Percentiles rank a stretch among this genome's conserved stretches.
These are phyloP conservation scores for Corymbia calophylla DNA, from an alignment of 441 rosid genomes.

Conservation along the genomic window DNA sequence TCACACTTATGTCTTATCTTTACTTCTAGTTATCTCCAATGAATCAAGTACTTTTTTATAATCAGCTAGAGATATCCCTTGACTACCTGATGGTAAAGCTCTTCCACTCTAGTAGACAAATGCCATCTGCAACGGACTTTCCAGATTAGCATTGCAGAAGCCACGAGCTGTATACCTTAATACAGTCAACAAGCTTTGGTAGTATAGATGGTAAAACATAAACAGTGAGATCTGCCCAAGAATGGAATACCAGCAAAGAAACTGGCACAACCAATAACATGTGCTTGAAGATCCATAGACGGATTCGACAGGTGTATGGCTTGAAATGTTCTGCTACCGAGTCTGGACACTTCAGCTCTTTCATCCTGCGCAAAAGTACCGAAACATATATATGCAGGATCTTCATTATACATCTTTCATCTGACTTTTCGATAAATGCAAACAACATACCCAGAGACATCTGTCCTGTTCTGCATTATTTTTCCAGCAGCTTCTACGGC, in stretches of 20 bases:
- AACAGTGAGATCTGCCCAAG: constrained; percentile 19
- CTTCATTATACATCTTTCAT: not conserved
- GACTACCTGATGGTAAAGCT: constrained; percentile 64
- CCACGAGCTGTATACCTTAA: constrained; percentile 64
- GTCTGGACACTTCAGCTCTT: constrained; percentile 80
- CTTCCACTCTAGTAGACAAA: constrained; percentile 51
- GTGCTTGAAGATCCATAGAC: constrained; percentile 51
- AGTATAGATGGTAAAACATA: constrained; percentile 27
- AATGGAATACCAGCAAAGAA: constrained; percentile 48
- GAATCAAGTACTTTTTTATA: not conserved
- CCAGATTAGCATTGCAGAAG: constrained; percentile 29
- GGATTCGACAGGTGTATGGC: constrained; percentile 49
- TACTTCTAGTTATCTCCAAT: not conserved
- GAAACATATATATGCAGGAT: not conserved
- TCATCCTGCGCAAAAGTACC: constrained; percentile 28
- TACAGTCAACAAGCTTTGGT: constrained; percentile 45
- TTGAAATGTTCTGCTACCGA: constrained; percentile 45
- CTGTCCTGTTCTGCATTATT: constrained; percentile 42
- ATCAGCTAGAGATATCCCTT: not conserved
- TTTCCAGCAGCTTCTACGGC: constrained; percentile 33
- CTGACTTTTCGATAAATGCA: not conserved
- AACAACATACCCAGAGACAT: constrained; percentile 47
- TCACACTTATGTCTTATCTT: not conserved
- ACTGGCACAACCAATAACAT: constrained; percentile 26
- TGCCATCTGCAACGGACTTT: constrained; percentile 30